phyloP scores from a whole-genome alignment of 2,329 filamentous ascomycete genomes.

The Aureobasidium sp. region DNA sequence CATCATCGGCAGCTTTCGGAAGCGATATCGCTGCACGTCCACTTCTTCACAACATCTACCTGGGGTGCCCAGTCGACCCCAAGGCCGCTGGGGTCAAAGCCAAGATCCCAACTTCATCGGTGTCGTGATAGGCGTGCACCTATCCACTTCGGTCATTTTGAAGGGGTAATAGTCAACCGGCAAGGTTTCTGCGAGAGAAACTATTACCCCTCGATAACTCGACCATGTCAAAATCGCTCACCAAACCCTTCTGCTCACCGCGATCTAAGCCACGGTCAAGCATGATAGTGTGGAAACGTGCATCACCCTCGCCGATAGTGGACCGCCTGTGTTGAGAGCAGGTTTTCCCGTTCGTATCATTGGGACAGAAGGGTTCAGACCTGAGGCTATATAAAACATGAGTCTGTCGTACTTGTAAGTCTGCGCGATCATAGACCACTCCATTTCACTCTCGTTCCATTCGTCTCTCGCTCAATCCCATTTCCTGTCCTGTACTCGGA shows the following conservation, averaged over 20 bases:
- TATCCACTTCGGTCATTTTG: not conserved
- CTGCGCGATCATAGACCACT: not conserved
- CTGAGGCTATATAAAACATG: not conserved
- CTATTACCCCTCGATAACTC: slow-evolving; percentile 7
- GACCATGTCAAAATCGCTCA: not conserved
- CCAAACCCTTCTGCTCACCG: not conserved
- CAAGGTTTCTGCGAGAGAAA: not conserved
- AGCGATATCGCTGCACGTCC: slow-evolving; percentile 2
- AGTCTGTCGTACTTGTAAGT: not conserved
- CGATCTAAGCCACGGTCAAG: not conserved
- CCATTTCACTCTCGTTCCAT: not conserved
- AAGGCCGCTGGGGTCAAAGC: not conserved
- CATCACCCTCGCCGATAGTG: not conserved
- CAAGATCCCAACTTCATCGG: not conserved
- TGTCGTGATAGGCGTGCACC: not conserved
- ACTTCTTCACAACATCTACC: not conserved
- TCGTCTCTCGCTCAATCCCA: not conserved
- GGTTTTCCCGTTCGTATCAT: not conserved
- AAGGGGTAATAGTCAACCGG: not conserved
- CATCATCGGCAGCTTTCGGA: not conserved
- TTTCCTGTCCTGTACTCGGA: not conserved
- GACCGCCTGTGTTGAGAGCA: not conserved
- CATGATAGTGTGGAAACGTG: not conserved
- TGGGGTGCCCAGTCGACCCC: slow-evolving; percentile 2
- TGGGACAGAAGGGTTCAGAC: not conserved